Evolutionary conservation across 495 filamentous ascomycete species (phyloP), one percentile per base, ranked within the genome.

Genomic region (Penicillium mononematosum): DNA sequence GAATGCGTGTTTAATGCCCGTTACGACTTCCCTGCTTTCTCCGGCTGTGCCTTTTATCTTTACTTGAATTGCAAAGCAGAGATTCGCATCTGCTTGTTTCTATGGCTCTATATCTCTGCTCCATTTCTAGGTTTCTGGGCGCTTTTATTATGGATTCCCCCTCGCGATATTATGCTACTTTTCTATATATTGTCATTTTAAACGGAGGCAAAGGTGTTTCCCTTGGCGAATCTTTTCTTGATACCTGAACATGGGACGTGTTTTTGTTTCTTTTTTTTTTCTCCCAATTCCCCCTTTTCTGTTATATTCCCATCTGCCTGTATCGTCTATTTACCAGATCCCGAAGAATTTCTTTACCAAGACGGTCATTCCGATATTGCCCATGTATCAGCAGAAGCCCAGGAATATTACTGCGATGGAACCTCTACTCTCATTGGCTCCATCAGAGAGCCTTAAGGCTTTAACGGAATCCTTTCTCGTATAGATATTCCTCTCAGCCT

Each of bases 121-220:
- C 42, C 27, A 41, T 54, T 45, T 42, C 17, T n/a, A 47, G 47
- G 34, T 38, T 38, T 50, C 27, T 43, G 46, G 51, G 50, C 56
- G 56, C 56, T 58, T 47, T 53, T 22, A 29, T 43, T 54, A 54
- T 50, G 52, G 53, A 46, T 61, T 61, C 55, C 45, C 55, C 55
- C 42, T 31, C 29, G 39, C 44, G n/a, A 34, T 22, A 19, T 60
- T 44, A 27, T 48, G 16, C 8, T 61, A 22, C 43, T 55, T 9
- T 55, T 50, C 45, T 32, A 54, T 65, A 52, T 47, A 44, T 59
- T 46, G 53, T 63, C 53, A 55, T 67, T 61, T 59, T 68, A 73
- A 69, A 56, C 64, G 65, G 62, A 60, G 57, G 61, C 64, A 63
- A 57, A 43, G 72, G 70, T 63, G 69, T 73, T 70, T 53, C 61